Conservation (phyloP, 2,329 filamentous ascomycete genomes). For the Ceratocystis alfenasii region DNA sequence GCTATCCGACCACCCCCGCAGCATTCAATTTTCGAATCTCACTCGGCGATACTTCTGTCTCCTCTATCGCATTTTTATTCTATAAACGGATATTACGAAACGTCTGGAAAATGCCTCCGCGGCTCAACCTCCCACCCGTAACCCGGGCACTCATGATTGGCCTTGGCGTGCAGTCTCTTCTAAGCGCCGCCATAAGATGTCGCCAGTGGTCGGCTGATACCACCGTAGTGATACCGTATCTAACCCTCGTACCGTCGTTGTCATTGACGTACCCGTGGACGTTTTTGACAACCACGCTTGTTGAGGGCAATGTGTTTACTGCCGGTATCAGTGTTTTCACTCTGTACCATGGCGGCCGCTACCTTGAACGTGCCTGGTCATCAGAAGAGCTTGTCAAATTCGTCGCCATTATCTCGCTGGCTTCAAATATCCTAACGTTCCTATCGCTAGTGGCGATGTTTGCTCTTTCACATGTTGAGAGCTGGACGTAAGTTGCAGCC, state of each 20-base stretch:
- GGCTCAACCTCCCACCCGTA: constrained; percentile 85
- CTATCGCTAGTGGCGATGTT: constrained; percentile 62
- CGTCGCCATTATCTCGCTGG: constrained; percentile 59
- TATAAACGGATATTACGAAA: no score
- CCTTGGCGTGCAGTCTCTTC: constrained; percentile 63
- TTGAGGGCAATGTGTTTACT: constrained; percentile 88
- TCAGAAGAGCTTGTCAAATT: constrained; percentile 88
- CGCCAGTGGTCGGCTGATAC: constrained; percentile 52
- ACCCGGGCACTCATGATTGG: constrained; percentile 70
- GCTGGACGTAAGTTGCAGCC: constrained; percentile 50
- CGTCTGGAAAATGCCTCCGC: constrained; percentile 51
- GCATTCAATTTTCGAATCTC: background rate
- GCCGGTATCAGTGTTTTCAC: constrained; percentile 64
- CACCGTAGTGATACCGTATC: constrained; percentile 66
- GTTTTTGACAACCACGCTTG: constrained; percentile 69
- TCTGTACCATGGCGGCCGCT: constrained; percentile 83
- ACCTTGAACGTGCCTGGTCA: constrained; percentile 92
- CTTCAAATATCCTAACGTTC: constrained; percentile 71
- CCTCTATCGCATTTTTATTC: constrained; percentile 5
- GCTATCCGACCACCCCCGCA: constrained; percentile 6
- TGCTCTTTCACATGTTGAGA: constrained; percentile 52
- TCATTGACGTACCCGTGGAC: constrained; percentile 91
- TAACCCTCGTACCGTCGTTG: constrained; percentile 72
- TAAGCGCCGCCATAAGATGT: constrained; percentile 70
- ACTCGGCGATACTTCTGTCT: constrained; percentile 5